Conservation (phyloP, 805 yeast genomes). For the Pichia kluyveri region DNA sequence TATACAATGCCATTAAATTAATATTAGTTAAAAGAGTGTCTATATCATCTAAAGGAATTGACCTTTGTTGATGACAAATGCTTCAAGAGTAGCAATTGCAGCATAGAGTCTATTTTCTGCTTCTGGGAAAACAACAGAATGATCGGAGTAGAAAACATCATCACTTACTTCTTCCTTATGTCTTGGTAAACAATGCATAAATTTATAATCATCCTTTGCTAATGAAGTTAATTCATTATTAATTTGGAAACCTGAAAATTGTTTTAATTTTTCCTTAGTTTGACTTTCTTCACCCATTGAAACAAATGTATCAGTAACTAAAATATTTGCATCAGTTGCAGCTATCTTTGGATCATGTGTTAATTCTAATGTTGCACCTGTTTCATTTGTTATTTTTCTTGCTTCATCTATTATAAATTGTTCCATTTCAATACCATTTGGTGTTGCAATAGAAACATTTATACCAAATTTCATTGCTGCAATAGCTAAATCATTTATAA, state of each 20-base stretch:
- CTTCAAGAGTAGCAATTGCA: slow-evolving; percentile 89
- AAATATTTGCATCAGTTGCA: slow-evolving; percentile 60
- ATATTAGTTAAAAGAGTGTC: too few species aligned
- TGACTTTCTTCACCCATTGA: slow-evolving; percentile 97
- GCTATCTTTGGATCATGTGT: slow-evolving; percentile 73
- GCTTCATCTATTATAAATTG: slow-evolving; percentile 47
- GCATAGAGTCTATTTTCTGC: slow-evolving; percentile 96
- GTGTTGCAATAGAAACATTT: slow-evolving; percentile 76
- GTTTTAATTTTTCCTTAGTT: slow-evolving; percentile 58
- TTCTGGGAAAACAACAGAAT: slow-evolving; percentile 85
- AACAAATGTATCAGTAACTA: slow-evolving; percentile 95
- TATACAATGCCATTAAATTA: too few species aligned
- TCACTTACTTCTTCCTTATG: slow-evolving; percentile 91
- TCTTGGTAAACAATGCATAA: slow-evolving; percentile 97
- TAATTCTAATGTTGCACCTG: slow-evolving; percentile 45
- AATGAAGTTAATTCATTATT: slow-evolving; percentile 57
- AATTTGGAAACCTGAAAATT: slow-evolving; percentile 84
- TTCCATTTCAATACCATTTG: slow-evolving; percentile 61
- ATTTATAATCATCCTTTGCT: slow-evolving; percentile 65
- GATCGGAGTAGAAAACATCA: slow-evolving; percentile 78
- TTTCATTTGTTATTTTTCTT: slow-evolving; percentile 37
- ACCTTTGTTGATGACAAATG: slow-evolving; percentile 80
- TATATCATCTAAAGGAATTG: slow-evolving; percentile 22
- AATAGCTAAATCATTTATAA: slow-evolving; percentile 83
- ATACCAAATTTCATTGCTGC: slow-evolving; percentile 84